Percentiles rank a stretch among this genome's conserved stretches.
Evolutionary conservation across 2,329 filamentous ascomycete species (phyloP).

Genomic region (Alternaria tenuissima): DNA sequence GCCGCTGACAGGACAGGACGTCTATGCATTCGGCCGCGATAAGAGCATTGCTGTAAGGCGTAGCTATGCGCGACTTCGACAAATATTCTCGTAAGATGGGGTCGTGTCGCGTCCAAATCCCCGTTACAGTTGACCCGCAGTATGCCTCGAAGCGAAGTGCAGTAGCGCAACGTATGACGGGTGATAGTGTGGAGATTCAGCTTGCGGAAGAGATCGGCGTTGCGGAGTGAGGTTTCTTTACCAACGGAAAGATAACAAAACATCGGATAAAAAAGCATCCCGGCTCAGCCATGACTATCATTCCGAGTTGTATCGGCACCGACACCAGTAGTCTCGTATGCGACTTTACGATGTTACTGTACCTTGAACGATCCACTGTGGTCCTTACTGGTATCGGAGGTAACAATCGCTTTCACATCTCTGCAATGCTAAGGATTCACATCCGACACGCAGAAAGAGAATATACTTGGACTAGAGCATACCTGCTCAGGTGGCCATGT

Average conservation of each 20-base stretch:
- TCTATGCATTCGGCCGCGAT: conserved; percentile 23
- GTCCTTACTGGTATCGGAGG: background rate
- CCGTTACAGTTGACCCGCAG: conserved; percentile 8
- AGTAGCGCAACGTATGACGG: conserved; percentile 26
- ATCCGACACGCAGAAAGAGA: background rate
- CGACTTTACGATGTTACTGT: background rate
- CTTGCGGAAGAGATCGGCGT: conserved; percentile 16
- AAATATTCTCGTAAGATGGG: conserved; percentile 12
- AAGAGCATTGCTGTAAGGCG: conserved; percentile 16
- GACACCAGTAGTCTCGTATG: background rate
- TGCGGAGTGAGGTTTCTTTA: background rate
- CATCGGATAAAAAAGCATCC: background rate
- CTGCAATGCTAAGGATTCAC: background rate
- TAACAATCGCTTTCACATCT: background rate
- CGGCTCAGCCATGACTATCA: background rate
- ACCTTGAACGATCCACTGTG: background rate
- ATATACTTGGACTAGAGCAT: background rate
- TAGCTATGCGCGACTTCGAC: conserved; percentile 6
- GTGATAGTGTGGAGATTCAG: conserved; percentile 31
- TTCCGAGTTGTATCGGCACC: background rate
- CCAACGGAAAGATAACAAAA: conserved; percentile 12
- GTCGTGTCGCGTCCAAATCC: conserved; percentile 15
- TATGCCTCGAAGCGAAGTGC: conserved; percentile 20
- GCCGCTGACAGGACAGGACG: background rate
- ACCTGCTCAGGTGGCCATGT: background rate